Base-by-base conservation (phyloP, 345 rosid species). In the Arabis alpina region DNA sequence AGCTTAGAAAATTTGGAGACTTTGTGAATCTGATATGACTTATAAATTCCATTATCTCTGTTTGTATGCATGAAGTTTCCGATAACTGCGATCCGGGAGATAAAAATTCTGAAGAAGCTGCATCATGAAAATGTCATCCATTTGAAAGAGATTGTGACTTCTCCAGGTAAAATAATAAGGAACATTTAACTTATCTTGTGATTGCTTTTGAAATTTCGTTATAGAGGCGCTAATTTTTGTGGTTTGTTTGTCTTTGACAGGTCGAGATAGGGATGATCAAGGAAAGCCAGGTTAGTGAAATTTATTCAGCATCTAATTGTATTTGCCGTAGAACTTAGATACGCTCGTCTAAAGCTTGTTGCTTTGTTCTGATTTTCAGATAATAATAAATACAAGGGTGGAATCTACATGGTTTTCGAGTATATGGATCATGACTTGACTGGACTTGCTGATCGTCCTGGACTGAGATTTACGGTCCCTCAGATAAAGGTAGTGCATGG, bases 401-500 rank as follows among this genome's bases (percentile, higher is more conserved):
- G 97, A 60, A 93, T 87, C 62, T 93, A 93, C 81, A 91, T 93
- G 97, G 98, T 93, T 14, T 93, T 91, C 56, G 98, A 93, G 66
- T 93, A 93, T 82, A 91, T 93, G 98, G 98, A 93, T 78, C 98
- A 93, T 75, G 97, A 93, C 70, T 81, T 93, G 81, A 91, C 94
- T 48, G 96, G 97, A 54, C 96, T 93, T 75, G 88, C 96, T 66
- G 92, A 93, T 79, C 97, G 97, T 74, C 98, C 97, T 63, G 97
- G 94, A 73, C 77, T 86, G 87, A 87, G 92, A 80, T 93, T 93
- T 84, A 78, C 98, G 6, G 91, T 89, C 72, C 86, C 98, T 49
- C 98, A 91, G 75, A 93, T 93, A 65, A 93, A 89, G 96, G 97
- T 93, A 74, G 57, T 56, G 28, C 66, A 62, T 58, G 56, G 75